Percentiles rank a stretch among this genome's conserved stretches.
phyloP scores from a whole-genome alignment of 768 basidiomycete species.

The Calvatia gigantea region DNA sequence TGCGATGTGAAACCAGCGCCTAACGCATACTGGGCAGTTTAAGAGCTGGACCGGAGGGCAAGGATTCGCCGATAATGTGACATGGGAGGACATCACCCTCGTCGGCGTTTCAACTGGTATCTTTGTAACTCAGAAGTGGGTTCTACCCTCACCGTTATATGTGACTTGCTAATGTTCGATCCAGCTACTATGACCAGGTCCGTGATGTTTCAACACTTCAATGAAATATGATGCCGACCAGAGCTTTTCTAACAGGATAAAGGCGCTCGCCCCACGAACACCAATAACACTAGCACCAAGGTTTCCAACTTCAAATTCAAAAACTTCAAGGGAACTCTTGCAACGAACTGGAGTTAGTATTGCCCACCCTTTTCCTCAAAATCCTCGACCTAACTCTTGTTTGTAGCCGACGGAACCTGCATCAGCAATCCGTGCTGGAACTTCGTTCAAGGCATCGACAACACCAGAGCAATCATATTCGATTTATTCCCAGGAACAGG shows the following conservation, averaged over 20 bases:
- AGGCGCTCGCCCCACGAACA: slow-evolving; percentile 27
- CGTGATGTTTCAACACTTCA: not conserved
- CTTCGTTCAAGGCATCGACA: slow-evolving; percentile 29
- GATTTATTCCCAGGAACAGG: slow-evolving; percentile 34
- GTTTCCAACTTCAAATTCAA: slow-evolving; percentile 32
- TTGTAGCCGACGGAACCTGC: slow-evolving; percentile 33
- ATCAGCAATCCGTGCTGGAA: slow-evolving; percentile 39
- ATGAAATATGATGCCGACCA: not conserved
- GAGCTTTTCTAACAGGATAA: slow-evolving; percentile 23
- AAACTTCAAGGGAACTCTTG: slow-evolving; percentile 31
- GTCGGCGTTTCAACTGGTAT: slow-evolving; percentile 43
- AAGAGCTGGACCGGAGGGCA: slow-evolving; percentile 48
- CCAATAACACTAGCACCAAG: slow-evolving; percentile 30
- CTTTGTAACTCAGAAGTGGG: slow-evolving; percentile 44
- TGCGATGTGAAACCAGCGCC: not conserved
- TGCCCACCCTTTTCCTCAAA: not conserved
- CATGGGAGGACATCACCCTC: slow-evolving; percentile 42
- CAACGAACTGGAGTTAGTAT: slow-evolving; percentile 34
- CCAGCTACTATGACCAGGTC: slow-evolving; percentile 50
- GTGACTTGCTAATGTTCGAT: not conserved
- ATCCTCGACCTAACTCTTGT: not conserved
- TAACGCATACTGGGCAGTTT: slow-evolving; percentile 24
- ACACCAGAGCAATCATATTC: slow-evolving; percentile 32
- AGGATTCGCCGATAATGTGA: slow-evolving; percentile 44
- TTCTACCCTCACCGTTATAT: not conserved